A percentile compares a stretch with the other conserved stretches of the same genome.
phyloP scores from a whole-genome alignment of 169 alveolate species.

The Eimeria necatrix region DNA sequence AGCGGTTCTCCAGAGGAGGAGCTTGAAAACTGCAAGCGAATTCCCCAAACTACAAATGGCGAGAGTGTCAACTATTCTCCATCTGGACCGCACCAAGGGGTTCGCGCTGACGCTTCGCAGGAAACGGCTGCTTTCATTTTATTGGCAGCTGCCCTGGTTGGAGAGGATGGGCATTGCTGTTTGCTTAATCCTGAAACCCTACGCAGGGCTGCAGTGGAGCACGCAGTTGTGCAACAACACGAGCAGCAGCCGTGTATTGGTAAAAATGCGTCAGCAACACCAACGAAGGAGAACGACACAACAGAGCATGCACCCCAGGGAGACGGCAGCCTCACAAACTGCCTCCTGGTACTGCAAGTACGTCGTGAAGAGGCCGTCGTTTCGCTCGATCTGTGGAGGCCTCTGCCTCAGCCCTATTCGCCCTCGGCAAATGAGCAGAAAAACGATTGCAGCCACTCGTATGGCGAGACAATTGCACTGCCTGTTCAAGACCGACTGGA shows the following conservation, averaged over 20 bases:
- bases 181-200: conserved; percentile 53
- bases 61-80: neutral
- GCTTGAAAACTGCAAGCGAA: neutral
- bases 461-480: neutral
- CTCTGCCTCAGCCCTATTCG: conserved; percentile 6
- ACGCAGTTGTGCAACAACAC: conserved; percentile 3
- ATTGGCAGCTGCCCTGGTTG: conserved; percentile 47
- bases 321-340: neutral
- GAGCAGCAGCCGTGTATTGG: conserved; percentile 3
- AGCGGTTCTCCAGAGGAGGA: neutral
- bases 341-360: conserved; percentile 68
- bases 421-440: neutral
- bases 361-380: conserved; percentile 36
- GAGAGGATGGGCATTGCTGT: conserved; percentile 50
- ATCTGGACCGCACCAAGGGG: neutral
- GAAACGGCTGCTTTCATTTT: conserved; percentile 13
- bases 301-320: neutral
- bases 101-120: neutral
- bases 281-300: neutral
- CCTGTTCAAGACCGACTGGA: neutral
- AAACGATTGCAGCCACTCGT: neutral
- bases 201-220: conserved; percentile 13
- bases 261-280: neutral
- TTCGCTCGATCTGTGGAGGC: conserved; percentile 60
- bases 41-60: neutral